phyloP scores from a whole-genome alignment of 2,329 filamentous ascomycete species.

The Cladosporium sp. region DNA sequence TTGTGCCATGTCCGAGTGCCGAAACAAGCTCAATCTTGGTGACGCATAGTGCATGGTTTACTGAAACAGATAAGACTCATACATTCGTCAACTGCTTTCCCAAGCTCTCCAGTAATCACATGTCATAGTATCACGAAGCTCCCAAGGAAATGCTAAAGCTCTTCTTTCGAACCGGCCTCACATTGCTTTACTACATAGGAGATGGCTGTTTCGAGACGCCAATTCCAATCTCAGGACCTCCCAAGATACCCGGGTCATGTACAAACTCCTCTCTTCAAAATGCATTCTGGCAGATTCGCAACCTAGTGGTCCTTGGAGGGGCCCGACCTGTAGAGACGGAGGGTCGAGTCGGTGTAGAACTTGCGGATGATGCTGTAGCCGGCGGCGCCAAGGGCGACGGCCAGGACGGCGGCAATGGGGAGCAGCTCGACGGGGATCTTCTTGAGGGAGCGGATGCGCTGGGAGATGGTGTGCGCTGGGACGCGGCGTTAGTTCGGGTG shows the following conservation, averaged over 20 bases:
- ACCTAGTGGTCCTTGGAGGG: constrained; percentile 1
- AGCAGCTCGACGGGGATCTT: constrained; percentile 89
- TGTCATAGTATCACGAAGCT: too few relatives aligned
- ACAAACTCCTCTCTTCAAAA: constrained; percentile 4
- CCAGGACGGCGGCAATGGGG: constrained; percentile 85
- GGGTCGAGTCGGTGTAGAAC: constrained; percentile 82
- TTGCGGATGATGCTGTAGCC: constrained; percentile 77
- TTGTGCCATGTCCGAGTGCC: too few relatives aligned
- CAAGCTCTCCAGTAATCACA: too few relatives aligned
- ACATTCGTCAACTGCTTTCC: too few relatives aligned
- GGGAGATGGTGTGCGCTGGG: constrained; percentile 90
- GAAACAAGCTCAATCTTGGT: too few relatives aligned
- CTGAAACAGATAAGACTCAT: too few relatives aligned
- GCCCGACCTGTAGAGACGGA: constrained; percentile 55
- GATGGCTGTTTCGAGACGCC: not conserved
- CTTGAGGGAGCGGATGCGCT: constrained; percentile 84
- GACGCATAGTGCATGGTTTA: too few relatives aligned
- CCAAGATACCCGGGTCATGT: constrained; percentile 6
- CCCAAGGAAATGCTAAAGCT: not conserved
- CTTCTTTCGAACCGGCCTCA: constrained; percentile 1
- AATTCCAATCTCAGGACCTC: not conserved
- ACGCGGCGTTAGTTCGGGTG: constrained; percentile 10
- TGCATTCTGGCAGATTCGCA: not conserved
- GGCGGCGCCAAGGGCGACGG: constrained; percentile 67
- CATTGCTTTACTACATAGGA: constrained; percentile 11